Conservation (phyloP, 192 early-diverging fungal species). For the Coemansia pectinata region DNA sequence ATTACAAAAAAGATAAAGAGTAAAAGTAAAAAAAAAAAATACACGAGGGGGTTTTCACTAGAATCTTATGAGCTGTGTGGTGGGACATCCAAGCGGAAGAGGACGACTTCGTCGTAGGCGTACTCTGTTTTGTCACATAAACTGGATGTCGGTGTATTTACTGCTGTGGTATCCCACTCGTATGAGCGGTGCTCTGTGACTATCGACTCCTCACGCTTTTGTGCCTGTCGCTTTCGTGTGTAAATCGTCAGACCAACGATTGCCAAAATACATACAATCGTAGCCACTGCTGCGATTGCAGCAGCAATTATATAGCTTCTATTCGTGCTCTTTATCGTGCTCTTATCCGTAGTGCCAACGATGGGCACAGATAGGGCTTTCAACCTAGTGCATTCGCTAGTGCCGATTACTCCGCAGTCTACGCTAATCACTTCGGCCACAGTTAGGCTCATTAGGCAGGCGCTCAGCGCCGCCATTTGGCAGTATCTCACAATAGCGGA, state of each 20-base stretch:
- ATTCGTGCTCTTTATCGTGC: background rate
- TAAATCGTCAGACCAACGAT: conserved; percentile 10
- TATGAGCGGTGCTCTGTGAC: conserved; percentile 2
- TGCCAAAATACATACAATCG: background rate
- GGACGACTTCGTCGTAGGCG: conserved; percentile 7
- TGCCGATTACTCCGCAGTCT: conserved; percentile 16
- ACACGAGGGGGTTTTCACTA: background rate
- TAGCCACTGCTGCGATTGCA: background rate
- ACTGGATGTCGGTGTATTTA: conserved; percentile 9
- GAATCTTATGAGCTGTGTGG: background rate
- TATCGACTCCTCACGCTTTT: background rate
- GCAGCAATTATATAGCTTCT: background rate
- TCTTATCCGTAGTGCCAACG: background rate
- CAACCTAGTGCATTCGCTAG: conserved; percentile 9
- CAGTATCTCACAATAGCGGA: background rate
- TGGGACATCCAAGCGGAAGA: conserved; percentile 10
- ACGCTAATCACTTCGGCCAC: background rate
- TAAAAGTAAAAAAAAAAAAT: background rate
- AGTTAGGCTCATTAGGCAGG: background rate
- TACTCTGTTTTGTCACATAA: conserved; percentile 8
- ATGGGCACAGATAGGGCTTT: conserved; percentile 9
- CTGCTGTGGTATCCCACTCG: conserved; percentile 8
- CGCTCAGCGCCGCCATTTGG: background rate
- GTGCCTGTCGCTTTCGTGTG: background rate
- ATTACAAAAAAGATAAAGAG: conserved; percentile 5